Evolutionary conservation across 495 filamentous ascomycete species (phyloP), one percentile per base, ranked within the genome.

Genomic region (Pyrenula massariospora): DNA sequence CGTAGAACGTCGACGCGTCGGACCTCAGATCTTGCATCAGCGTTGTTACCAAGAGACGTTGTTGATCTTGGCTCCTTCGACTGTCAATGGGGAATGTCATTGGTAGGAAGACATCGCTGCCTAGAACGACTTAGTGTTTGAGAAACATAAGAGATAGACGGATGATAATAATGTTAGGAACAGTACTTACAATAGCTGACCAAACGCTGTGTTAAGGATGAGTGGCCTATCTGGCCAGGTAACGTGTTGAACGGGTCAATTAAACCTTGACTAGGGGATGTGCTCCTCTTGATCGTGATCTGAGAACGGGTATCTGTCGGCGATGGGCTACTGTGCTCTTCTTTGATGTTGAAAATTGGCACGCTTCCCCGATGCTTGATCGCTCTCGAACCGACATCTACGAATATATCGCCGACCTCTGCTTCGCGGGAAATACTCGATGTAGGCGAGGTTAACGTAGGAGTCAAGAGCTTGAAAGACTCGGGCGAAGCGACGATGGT

Each of bases 51-150:
- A 67, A 60, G n/a, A 57, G 56, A 0, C 56, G 59, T 23, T 61
- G 47, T 50, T 52, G 42, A 5, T 25, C 20, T n/a, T 21, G 22
- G 21, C 60, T 51, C 22, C 54, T 55, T 52, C 61, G 61, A 53
- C 60, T 54, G n/a, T 62, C 65, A 53, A 62, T 69, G 1, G 69
- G 68, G 50, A 70, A 72, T 3, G 69, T 72, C 60, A 69, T 69
- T 1, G 69, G 69, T 48, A 72, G 59, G 53, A 69, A 72, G 2
- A 70, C 61, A 2, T 62, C 56, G 63, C 65, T 63, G 60, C 66
- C 69, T 71, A 48, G 15, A 22, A 55, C 19, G 12, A 31, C 31
- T 3, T 2, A 25, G 49, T 54, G 12, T 48, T 36, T 49, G 54
- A 48, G 25, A 52, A 12, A 52, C 19, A 48, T 47, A 55, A n/a